phyloP scores from a whole-genome alignment of 1,284 basidiomycete species.

The Ceratobasidium sp. region DNA sequence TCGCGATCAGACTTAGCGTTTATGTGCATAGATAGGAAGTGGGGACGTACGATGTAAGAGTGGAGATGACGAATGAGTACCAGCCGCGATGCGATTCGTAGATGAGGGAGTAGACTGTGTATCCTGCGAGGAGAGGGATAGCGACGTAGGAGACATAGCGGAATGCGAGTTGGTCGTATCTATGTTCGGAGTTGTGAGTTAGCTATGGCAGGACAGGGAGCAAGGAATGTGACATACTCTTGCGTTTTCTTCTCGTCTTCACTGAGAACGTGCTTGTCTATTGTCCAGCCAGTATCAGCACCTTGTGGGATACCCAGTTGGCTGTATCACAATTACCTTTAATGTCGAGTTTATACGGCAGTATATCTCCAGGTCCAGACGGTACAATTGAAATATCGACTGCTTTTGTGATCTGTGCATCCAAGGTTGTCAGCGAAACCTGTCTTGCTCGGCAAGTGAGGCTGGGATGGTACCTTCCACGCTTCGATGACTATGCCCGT shows the following conservation, averaged over 20 bases:
- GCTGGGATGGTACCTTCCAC: slow-evolving; percentile 81
- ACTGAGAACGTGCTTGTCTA: slow-evolving; percentile 91
- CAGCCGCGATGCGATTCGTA: slow-evolving; percentile 92
- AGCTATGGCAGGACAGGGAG: slow-evolving; percentile 49
- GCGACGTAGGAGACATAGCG: slow-evolving; percentile 91
- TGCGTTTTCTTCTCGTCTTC: slow-evolving; percentile 99
- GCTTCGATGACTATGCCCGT: slow-evolving; percentile 92
- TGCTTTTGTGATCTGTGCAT: slow-evolving; percentile 78
- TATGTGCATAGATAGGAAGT: background rate
- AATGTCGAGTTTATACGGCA: slow-evolving; percentile 87
- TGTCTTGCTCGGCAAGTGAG: slow-evolving; percentile 44
- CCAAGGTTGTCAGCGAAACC: slow-evolving; percentile 52
- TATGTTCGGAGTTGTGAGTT: slow-evolving; percentile 54
- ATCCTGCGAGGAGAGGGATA: slow-evolving; percentile 85
- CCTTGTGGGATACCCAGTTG: background rate
- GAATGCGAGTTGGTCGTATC: slow-evolving; percentile 89
- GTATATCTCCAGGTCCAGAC: slow-evolving; percentile 68
- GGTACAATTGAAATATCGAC: slow-evolving; percentile 83
- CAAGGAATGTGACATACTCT: slow-evolving; percentile 70
- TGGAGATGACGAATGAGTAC: slow-evolving; percentile 94
- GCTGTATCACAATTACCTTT: slow-evolving; percentile 67
- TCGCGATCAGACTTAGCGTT: background rate
- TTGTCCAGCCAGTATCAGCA: slow-evolving; percentile 37
- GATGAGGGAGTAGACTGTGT: slow-evolving; percentile 91
- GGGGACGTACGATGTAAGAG: slow-evolving; percentile 51